phyloP scores from a whole-genome alignment of 2,329 filamentous ascomycete species.

The Golovinomyces cichoracearum region DNA sequence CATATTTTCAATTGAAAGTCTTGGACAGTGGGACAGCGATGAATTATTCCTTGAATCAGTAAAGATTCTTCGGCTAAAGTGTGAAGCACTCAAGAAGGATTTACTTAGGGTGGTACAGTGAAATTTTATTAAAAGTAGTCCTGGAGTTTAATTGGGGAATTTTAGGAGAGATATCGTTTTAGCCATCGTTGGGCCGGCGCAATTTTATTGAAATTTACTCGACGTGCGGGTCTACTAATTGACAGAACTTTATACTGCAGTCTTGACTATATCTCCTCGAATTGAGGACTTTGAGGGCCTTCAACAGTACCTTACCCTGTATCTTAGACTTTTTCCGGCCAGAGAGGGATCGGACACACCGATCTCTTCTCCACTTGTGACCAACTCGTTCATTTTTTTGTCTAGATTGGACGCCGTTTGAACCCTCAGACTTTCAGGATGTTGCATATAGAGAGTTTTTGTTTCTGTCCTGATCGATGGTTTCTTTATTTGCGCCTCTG shows the following conservation, averaged over 20 bases:
- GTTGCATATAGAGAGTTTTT: constrained; percentile 77
- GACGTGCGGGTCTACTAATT: no score
- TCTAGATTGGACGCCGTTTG: constrained; percentile 60
- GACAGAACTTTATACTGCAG: not conserved
- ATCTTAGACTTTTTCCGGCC: constrained; percentile 19
- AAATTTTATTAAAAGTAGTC: no score
- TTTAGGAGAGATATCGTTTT: no score
- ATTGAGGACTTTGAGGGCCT: constrained; percentile 3
- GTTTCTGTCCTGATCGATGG: constrained; percentile 59
- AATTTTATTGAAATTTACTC: not conserved
- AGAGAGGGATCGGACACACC: constrained; percentile 86
- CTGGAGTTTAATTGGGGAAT: no score
- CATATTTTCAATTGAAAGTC: constrained; percentile 86
- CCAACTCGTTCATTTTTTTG: constrained; percentile 50
- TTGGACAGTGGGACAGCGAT: constrained; percentile 84
- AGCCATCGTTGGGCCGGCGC: no score
- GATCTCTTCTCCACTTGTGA: constrained; percentile 63
- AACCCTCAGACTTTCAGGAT: constrained; percentile 55
- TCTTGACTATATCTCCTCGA: not conserved
- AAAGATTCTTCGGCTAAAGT: constrained; percentile 65
- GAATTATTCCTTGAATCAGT: constrained; percentile 79
- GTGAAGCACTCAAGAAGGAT: constrained; percentile 43
- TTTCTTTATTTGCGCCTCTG: constrained; percentile 82
- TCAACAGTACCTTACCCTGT: constrained; percentile 11
- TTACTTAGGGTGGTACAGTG: constrained; percentile 34